Percentiles rank a stretch among this genome's conserved stretches.
These are phyloP conservation scores for Populus simonii DNA, from an alignment of 345 rosid genomes.

Conservation along the genomic window DNA sequence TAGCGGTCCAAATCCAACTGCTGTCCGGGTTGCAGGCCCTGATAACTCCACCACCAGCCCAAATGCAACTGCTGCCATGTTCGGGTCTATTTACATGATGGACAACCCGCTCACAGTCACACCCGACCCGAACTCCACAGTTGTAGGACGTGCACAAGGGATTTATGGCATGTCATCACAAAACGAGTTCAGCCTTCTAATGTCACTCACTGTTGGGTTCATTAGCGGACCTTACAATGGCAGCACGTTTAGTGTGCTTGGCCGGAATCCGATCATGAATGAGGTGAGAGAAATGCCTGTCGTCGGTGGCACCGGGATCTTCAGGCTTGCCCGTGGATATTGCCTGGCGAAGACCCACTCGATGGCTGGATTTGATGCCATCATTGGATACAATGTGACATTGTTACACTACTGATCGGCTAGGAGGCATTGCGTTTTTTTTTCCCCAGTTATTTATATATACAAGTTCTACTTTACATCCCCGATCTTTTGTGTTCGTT, in stretches of 20 bases:
- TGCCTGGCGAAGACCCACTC: slow-evolving; percentile 1
- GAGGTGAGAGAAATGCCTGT: slow-evolving; percentile 4
- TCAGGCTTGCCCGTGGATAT: slow-evolving; percentile 14
- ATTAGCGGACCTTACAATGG: slow-evolving; percentile 5
- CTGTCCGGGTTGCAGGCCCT: slow-evolving; percentile 3
- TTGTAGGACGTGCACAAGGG: slow-evolving; percentile 15
- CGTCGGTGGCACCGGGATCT: slow-evolving; percentile 11
- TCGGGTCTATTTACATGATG: slow-evolving; percentile 1
- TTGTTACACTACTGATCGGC: neutral
- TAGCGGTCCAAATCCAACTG: neutral
- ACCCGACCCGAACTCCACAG: slow-evolving; percentile 4
- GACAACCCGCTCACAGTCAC: slow-evolving; percentile 8
- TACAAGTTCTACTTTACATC: neutral
- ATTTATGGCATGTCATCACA: slow-evolving; percentile 4
- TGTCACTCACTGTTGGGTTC: slow-evolving; percentile 6
- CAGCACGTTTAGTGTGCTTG: slow-evolving; percentile 7
- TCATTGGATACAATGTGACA: slow-evolving; percentile 11
- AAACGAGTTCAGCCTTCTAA: neutral
- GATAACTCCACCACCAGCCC: neutral
- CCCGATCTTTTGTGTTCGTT: neutral
- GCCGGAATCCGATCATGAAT: slow-evolving; percentile 12
- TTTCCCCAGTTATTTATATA: neutral
- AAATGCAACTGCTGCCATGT: neutral
- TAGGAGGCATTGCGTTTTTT: too few relatives aligned
- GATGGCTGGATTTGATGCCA: neutral